Conservation (phyloP, 2,329 filamentous ascomycete genomes). For the Penicillium crustosum region DNA sequence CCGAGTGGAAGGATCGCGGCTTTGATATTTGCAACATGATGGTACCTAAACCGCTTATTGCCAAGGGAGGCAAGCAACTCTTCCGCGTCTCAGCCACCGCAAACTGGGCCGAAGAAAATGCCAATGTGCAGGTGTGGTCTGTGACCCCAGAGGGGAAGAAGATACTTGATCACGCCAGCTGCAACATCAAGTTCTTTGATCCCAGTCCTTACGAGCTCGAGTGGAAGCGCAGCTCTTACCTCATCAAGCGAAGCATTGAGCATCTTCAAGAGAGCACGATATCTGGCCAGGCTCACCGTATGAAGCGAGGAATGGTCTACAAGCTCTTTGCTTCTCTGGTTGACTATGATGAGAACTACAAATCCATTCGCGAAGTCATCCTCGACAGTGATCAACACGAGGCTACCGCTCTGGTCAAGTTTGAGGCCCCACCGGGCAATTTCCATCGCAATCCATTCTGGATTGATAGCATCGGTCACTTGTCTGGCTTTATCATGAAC, state of each 20-base stretch:
- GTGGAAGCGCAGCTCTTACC: slow-evolving; percentile 63
- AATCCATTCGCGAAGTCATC: slow-evolving; percentile 60
- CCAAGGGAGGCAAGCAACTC: slow-evolving; percentile 39
- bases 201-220: slow-evolving; percentile 26
- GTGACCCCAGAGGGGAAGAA: slow-evolving; percentile 41
- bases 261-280: slow-evolving; percentile 60
- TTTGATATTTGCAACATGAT: slow-evolving; percentile 38
- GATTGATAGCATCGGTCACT: slow-evolving; percentile 59
- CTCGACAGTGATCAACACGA: slow-evolving; percentile 57
- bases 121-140: slow-evolving; percentile 37
- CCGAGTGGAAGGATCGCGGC: slow-evolving; percentile 31
- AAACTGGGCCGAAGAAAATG: slow-evolving; percentile 36
- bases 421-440: slow-evolving; percentile 56
- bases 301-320: slow-evolving; percentile 74
- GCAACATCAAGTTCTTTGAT: slow-evolving; percentile 37
- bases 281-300: slow-evolving; percentile 67
- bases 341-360: slow-evolving; percentile 57
- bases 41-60: slow-evolving; percentile 58
- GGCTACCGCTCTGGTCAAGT: slow-evolving; percentile 55
- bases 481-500: slow-evolving; percentile 62
- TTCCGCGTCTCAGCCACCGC: slow-evolving; percentile 40
- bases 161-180: slow-evolving; percentile 38
- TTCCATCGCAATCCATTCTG: slow-evolving; percentile 61
- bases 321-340: slow-evolving; percentile 65
- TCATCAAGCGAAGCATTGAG: slow-evolving; percentile 65